phyloP scores from a whole-genome alignment of 2,329 filamentous ascomycete species.

The Coniochaeta sp. region DNA sequence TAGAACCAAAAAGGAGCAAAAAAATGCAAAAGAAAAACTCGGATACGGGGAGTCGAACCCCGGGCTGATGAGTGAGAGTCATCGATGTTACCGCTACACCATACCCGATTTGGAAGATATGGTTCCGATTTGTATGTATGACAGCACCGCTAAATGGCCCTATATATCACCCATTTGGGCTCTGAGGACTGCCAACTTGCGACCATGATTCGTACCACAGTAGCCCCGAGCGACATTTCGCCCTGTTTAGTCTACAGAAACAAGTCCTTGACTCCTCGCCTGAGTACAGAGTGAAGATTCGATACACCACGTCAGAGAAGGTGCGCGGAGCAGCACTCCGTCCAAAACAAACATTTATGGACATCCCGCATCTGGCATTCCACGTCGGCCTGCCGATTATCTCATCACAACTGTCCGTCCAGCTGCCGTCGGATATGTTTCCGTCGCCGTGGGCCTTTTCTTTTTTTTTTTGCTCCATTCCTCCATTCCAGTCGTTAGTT shows the following conservation, averaged over 20 bases:
- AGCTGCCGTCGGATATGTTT: background rate
- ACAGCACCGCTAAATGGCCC: background rate
- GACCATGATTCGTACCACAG: no score
- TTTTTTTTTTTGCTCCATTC: background rate
- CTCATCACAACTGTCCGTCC: background rate
- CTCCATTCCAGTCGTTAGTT: background rate
- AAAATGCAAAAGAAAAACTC: background rate
- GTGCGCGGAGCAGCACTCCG: background rate
- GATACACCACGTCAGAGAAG: background rate
- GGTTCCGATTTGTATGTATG: background rate
- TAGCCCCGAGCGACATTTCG: no score
- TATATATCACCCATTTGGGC: background rate
- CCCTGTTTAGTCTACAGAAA: no score
- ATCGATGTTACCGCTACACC: slow-evolving; percentile 4
- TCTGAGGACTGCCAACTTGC: no score
- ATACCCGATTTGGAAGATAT: slow-evolving; percentile 1
- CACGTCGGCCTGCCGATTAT: background rate
- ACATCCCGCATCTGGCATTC: background rate
- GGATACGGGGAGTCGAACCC: slow-evolving; percentile 4
- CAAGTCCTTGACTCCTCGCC: no score
- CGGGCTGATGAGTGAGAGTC: slow-evolving; percentile 3
- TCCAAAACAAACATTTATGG: background rate
- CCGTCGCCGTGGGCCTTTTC: background rate
- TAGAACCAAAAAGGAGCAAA: background rate
- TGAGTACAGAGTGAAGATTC: no score